A percentile compares a stretch with the other conserved stretches of the same genome.
These are phyloP conservation scores for Aspergillus ellipticus DNA, from an alignment of 495 filamentous ascomycete genomes.

Conservation along the genomic window DNA sequence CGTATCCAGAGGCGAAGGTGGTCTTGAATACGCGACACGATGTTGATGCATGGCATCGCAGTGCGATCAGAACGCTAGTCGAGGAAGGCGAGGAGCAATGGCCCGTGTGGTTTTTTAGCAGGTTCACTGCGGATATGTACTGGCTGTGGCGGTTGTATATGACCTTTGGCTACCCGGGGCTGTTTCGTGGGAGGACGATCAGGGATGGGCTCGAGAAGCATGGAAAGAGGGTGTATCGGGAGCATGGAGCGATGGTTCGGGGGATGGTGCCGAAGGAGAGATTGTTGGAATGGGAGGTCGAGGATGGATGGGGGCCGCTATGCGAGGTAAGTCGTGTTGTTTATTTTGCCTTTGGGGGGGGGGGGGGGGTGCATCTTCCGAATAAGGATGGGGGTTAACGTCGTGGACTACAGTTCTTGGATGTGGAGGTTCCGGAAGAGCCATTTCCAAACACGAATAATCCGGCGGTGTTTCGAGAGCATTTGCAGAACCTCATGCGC, in stretches of 20 bases:
- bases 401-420: slow-evolving; percentile 1
- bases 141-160: slow-evolving; percentile 7
- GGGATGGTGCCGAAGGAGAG: slow-evolving; percentile 36
- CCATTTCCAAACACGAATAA: slow-evolving; percentile 6
- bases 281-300: slow-evolving; percentile 51
- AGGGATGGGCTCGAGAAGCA: neutral
- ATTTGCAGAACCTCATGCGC: neutral
- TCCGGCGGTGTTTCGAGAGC: neutral
- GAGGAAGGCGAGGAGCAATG: neutral
- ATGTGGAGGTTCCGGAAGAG: slow-evolving; percentile 1
- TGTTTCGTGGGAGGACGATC: neutral
- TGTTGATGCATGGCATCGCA: slow-evolving; percentile 19
- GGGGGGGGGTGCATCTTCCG: no score
- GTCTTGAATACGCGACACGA: slow-evolving; percentile 7
- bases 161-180: neutral
- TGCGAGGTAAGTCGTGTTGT: slow-evolving; percentile 35
- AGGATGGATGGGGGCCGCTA: slow-evolving; percentile 55
- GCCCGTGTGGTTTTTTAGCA: slow-evolving; percentile 6
- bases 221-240: slow-evolving; percentile 28
- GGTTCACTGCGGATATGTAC: slow-evolving; percentile 17
- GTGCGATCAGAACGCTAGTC: slow-evolving; percentile 23
- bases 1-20: slow-evolving; percentile 33
- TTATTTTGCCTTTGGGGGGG: neutral
- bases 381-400: neutral
- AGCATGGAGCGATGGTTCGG: slow-evolving; percentile 20